These are phyloP conservation scores for Stenogyne calaminthoides DNA, from an alignment of 305 asterid species.

Conservation along the genomic window DNA sequence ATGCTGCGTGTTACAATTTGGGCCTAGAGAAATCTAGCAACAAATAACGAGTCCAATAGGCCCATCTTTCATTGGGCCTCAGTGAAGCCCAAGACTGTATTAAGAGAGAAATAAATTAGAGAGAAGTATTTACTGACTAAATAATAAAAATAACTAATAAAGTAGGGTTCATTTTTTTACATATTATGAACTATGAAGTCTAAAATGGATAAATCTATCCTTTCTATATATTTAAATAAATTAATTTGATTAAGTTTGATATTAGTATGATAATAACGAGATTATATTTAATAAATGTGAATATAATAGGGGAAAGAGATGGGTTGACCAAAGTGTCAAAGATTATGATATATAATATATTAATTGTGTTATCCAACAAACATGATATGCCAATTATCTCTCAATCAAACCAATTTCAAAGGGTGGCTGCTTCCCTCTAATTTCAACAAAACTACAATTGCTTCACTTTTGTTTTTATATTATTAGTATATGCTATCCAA, in stretches of 20 bases:
- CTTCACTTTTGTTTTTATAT: slow-evolving; percentile 32
- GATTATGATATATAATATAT: slow-evolving; percentile 29
- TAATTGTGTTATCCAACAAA: slow-evolving; percentile 37
- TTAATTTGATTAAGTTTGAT: neutral
- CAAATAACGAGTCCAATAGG: neutral
- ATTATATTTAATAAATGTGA: neutral
- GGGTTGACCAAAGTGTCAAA: slow-evolving; percentile 25
- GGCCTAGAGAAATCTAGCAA: slow-evolving; percentile 13
- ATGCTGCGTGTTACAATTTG: neutral
- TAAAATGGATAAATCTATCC: neutral
- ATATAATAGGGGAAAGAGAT: neutral
- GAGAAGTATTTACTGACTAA: neutral
- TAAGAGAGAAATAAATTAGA: neutral
- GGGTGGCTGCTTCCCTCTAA: neutral
- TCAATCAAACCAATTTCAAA: slow-evolving; percentile 41
- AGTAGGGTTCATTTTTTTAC: neutral
- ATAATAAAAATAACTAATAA: neutral
- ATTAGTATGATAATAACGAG: neutral
- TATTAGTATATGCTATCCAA: slow-evolving; percentile 30
- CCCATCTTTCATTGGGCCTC: neutral
- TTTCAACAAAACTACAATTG: slow-evolving; percentile 42
- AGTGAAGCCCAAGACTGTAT: neutral
- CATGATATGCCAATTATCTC: slow-evolving; percentile 48
- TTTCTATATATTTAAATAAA: neutral
- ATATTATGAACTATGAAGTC: too few species aligned